phyloP scores from a whole-genome alignment of 768 basidiomycete species.

The Termitomyces sp. region DNA sequence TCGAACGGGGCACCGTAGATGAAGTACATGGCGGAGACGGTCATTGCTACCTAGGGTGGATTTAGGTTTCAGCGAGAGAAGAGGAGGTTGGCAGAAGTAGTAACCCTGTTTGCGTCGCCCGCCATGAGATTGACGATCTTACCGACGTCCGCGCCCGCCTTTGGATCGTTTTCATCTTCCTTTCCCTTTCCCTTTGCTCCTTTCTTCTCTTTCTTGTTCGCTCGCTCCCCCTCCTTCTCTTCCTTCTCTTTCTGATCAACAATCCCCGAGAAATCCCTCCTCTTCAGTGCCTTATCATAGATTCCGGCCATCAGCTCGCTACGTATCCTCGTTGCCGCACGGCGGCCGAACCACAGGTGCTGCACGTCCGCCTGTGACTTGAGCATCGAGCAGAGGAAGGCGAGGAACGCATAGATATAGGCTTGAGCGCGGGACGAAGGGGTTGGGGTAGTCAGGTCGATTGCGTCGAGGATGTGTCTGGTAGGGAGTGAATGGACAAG shows the following conservation, averaged over 20 bases:
- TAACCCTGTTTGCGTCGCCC: slow-evolving; percentile 58
- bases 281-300: slow-evolving; percentile 82
- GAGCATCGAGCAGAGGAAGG: slow-evolving; percentile 54
- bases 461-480: slow-evolving; percentile 55
- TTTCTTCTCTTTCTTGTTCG: slow-evolving; percentile 11
- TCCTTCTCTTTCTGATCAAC: slow-evolving; percentile 39
- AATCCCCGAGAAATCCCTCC: slow-evolving; percentile 80
- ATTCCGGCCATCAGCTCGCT: slow-evolving; percentile 80
- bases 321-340: slow-evolving; percentile 68
- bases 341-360: slow-evolving; percentile 76
- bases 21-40: slow-evolving; percentile 52
- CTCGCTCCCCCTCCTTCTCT: slow-evolving; percentile 33
- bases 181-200: slow-evolving; percentile 7
- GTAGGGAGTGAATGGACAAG: neutral
- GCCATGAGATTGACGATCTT: slow-evolving; percentile 92
- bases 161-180: slow-evolving; percentile 46
- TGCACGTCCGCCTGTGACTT: slow-evolving; percentile 69
- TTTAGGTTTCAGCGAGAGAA: neutral
- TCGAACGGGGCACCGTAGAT: slow-evolving; percentile 77
- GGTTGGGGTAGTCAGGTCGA: slow-evolving; percentile 35
- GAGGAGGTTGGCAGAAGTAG: slow-evolving; percentile 5
- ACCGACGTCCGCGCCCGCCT: slow-evolving; percentile 78
- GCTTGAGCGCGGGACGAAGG: slow-evolving; percentile 24
- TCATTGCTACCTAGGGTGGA: slow-evolving; percentile 37
- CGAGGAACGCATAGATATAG: slow-evolving; percentile 74